These are phyloP conservation scores for Gentiana macrophylla DNA, from an alignment of 257 asterid genomes.

Conservation along the genomic window DNA sequence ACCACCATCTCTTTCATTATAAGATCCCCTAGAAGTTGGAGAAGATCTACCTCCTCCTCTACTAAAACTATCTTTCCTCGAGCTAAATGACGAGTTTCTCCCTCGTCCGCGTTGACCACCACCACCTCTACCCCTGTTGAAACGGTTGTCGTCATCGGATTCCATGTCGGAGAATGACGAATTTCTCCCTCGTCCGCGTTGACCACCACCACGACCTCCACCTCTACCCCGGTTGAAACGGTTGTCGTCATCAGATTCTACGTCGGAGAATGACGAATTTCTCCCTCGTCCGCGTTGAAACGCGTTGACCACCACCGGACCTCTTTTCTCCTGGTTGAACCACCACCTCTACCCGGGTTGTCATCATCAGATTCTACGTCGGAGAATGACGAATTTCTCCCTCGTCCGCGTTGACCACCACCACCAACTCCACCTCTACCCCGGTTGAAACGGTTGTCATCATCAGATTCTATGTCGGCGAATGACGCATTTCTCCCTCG, in stretches of 20 bases:
- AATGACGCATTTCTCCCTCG: constrained; percentile 22
- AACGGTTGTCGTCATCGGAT: constrained; percentile 15
- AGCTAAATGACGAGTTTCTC: constrained; percentile 9
- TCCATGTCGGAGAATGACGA: constrained; percentile 31
- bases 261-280: not conserved
- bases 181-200: constrained; percentile 24
- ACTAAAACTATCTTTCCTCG: constrained; percentile 16
- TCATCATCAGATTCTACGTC: not conserved
- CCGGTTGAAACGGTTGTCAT: not conserved
- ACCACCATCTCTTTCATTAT: constrained; percentile 17
- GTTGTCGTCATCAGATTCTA: not conserved
- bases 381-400: not conserved
- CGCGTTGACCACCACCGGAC: not conserved
- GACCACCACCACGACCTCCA: constrained; percentile 19
- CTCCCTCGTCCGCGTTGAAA: constrained; percentile 1
- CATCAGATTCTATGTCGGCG: constrained; percentile 36
- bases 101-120: constrained; percentile 18
- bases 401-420: not conserved
- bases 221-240: not conserved
- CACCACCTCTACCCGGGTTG: not conserved
- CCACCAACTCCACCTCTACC: not conserved
- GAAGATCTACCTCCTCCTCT: constrained; percentile 5
- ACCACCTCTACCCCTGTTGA: constrained; percentile 15
- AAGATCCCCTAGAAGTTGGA: constrained; percentile 23
- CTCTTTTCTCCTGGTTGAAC: too few relatives aligned